Percentiles rank a stretch among this genome's conserved stretches.
Evolutionary conservation across 2,329 filamentous ascomycete species (phyloP).

Genomic region (Aspergillus amoenus): DNA sequence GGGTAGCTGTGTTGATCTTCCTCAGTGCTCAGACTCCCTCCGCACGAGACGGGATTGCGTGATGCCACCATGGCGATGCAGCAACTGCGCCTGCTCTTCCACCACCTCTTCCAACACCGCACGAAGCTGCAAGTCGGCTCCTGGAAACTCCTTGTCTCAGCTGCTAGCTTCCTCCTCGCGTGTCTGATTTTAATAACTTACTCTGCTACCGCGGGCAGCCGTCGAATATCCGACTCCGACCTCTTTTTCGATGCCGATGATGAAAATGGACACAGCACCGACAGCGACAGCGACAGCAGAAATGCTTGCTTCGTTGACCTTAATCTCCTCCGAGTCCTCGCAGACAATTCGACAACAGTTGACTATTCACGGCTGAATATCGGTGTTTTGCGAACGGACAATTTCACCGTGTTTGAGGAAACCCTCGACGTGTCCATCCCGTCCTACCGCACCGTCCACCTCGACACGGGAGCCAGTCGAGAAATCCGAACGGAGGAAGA

Average conservation of each 20-base stretch:
- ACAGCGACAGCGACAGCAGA: not conserved
- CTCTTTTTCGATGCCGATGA: not conserved
- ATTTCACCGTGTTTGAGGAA: slow-evolving; percentile 18
- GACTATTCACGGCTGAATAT: slow-evolving; percentile 21
- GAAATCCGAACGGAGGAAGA: slow-evolving; percentile 13
- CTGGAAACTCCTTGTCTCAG: slow-evolving; percentile 9
- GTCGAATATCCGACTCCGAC: not conserved
- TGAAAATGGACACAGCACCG: not conserved
- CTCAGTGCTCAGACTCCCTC: not conserved
- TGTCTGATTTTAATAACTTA: slow-evolving; percentile 12
- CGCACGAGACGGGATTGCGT: slow-evolving; percentile 1
- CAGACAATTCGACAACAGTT: slow-evolving; percentile 13
- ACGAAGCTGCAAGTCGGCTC: not conserved
- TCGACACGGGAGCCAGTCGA: slow-evolving; percentile 21
- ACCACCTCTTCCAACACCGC: slow-evolving; percentile 12
- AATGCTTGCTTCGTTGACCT: slow-evolving; percentile 19
- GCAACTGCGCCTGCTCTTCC: slow-evolving; percentile 11
- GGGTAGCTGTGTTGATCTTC: not conserved
- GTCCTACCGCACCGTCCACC: slow-evolving; percentile 17
- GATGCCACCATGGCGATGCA: slow-evolving; percentile 17
- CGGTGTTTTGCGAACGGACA: slow-evolving; percentile 16
- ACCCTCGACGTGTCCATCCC: slow-evolving; percentile 14
- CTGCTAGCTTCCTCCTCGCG: slow-evolving; percentile 7
- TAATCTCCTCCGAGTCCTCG: slow-evolving; percentile 15
- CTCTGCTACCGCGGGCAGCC: not conserved